A percentile compares a stretch with the other conserved stretches of the same genome.
Evolutionary conservation across 345 rosid genomes (phyloP).

Genomic region (Anacardium occidentale): DNA sequence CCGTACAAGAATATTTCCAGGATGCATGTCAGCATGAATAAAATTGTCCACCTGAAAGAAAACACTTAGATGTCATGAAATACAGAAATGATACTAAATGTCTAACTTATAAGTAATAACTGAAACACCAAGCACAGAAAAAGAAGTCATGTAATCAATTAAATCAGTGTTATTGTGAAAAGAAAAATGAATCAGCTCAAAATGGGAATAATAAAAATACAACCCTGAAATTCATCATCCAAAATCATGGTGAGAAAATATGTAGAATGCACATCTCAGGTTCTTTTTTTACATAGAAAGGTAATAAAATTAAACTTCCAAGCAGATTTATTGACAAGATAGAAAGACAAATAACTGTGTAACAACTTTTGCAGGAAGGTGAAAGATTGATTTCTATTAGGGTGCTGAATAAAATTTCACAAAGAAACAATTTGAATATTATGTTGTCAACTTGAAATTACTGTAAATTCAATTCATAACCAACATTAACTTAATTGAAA

Average conservation of each 20-base stretch:
- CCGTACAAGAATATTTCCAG: conserved; percentile 93
- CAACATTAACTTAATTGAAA: background rate
- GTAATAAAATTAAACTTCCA: background rate
- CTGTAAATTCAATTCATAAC: background rate
- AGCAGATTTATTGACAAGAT: conserved; percentile 3
- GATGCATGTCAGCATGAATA: conserved; percentile 99
- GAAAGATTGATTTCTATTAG: background rate
- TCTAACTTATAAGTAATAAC: background rate
- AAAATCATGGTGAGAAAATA: background rate
- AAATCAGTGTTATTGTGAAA: background rate
- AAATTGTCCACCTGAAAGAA: conserved; percentile 90
- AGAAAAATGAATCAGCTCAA: background rate
- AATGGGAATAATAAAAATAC: background rate
- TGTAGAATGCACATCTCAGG: background rate
- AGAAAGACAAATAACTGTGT: background rate
- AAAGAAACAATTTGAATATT: background rate
- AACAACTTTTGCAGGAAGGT: background rate
- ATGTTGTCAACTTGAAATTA: no score
- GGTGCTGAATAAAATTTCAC: background rate
- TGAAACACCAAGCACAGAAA: background rate
- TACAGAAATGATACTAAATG: background rate
- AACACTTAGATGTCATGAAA: conserved; percentile 12
- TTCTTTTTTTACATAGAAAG: background rate
- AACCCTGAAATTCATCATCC: no score
- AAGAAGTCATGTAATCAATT: background rate